Base-by-base conservation (phyloP, 2,329 filamentous ascomycete genomes). In the Neonectria sp. region DNA sequence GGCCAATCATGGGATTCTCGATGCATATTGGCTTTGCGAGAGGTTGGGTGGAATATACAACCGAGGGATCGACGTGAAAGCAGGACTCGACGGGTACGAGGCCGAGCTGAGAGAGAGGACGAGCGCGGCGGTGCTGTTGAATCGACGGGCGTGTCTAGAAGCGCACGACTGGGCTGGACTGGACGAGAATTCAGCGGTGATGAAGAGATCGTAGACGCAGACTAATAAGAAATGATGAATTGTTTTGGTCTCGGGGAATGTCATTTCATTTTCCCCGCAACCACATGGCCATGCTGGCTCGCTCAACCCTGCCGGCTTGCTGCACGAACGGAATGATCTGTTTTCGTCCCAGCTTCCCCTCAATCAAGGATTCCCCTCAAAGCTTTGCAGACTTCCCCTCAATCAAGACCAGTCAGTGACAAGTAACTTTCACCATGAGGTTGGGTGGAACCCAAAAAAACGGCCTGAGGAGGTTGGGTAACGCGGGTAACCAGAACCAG, bases 1-100 rank as follows among this genome's bases (percentile, higher is more conserved):
- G 1, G 78, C 76, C 8, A 83, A 83, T 60, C 81, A 83, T 63
- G 81, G 80, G 17, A 80, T 83, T 13, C 73, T 81, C n/a, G 81
- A 83, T 56, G 81, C 81, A 2, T 76, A 75, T 43, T 68, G 76
- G 43, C 72, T 82, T 43, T 62, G 69, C 15, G 69, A 73, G 46
- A 71, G 67, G 15, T 67, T 80, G n/a, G 66, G 65, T 17, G 60
- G 55, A 7, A 52, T 75, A 0, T 68, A 73, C 37, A 24, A 55
- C 7, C 73, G 69, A 12, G 49, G 57, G 9, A 60, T 52, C 11
- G 40, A 63, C 6, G 61, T 60, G 15, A 61, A 71, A 29, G 49
- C 40, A 2, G 75, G 70, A 2, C 68, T 80, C 4, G 72, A 74
- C 3, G 61, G 48, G 17, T 81, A 81, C 53, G 79, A 82, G 62